Percentiles rank a stretch among this genome's conserved stretches.
Evolutionary conservation across 176 grass and related monocot genomes (phyloP).

Genomic region (Musa itinerans): DNA sequence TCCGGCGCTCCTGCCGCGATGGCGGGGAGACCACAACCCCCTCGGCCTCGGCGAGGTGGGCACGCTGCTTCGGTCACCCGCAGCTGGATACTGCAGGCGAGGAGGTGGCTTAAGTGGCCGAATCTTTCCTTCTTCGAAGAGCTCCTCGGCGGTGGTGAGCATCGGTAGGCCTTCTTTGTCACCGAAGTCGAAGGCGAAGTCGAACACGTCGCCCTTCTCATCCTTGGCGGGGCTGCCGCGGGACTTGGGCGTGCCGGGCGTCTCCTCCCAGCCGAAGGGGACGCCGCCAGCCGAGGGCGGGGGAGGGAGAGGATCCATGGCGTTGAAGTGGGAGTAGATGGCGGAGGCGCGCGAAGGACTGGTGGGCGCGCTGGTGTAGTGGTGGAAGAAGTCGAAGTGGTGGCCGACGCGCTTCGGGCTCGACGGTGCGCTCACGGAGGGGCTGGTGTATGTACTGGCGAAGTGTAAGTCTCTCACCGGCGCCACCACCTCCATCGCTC

Average conservation of each 20-base stretch:
- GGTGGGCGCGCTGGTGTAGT: constrained; percentile 21
- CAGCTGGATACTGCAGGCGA: constrained; percentile 9
- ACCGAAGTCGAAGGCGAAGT: constrained; percentile 66
- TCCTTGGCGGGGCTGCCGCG: background rate
- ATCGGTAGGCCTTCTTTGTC: constrained; percentile 30
- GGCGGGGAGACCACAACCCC: constrained; percentile 53
- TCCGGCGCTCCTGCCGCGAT: constrained; percentile 12
- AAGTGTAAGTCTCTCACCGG: constrained; percentile 11
- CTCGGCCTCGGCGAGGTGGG: constrained; percentile 42
- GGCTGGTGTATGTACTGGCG: background rate
- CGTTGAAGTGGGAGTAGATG: constrained; percentile 13
- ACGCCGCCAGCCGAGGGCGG: background rate
- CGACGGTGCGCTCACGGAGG: constrained; percentile 15
- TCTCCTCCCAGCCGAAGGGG: constrained; percentile 24
- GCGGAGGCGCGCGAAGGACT: constrained; percentile 12
- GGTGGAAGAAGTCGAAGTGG: constrained; percentile 20
- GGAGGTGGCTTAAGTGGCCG: constrained; percentile 15
- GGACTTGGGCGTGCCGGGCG: constrained; percentile 18
- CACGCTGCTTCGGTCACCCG: constrained; percentile 45
- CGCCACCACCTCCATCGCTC: constrained; percentile 8
- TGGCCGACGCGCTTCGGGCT: background rate
- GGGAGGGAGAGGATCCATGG: background rate
- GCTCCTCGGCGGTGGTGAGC: constrained; percentile 56
- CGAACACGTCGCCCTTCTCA: background rate
- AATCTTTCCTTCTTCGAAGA: constrained; percentile 37